phyloP scores from a whole-genome alignment of 1,284 basidiomycete genomes.

The Cutaneotrichosporon sp. region DNA sequence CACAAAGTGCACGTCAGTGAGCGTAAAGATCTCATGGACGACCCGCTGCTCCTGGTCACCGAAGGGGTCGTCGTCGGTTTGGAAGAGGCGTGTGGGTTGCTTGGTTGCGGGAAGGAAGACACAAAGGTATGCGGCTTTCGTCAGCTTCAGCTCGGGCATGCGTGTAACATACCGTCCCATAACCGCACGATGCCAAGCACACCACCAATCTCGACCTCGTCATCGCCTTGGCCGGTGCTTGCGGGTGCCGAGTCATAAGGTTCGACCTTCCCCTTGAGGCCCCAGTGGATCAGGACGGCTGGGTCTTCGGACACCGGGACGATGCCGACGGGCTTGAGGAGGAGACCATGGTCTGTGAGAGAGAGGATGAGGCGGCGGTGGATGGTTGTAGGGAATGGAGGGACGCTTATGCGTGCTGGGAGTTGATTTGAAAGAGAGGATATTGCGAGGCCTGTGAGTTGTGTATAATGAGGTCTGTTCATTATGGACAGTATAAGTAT shows the following conservation, averaged over 20 bases:
- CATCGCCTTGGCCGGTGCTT: constrained; percentile 15
- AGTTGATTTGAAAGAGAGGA: constrained; percentile 27
- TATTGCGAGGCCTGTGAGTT: background rate
- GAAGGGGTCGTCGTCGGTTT: constrained; percentile 27
- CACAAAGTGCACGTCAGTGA: constrained; percentile 43
- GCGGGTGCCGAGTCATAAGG: constrained; percentile 19
- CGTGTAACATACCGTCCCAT: constrained; percentile 48
- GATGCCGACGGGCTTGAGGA: constrained; percentile 29
- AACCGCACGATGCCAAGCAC: constrained; percentile 49
- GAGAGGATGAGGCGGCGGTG: constrained; percentile 39
- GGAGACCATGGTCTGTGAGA: constrained; percentile 33
- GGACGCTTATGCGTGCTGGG: constrained; percentile 45
- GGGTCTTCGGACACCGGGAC: constrained; percentile 11
- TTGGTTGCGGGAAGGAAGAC: constrained; percentile 43
- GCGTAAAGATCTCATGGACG: constrained; percentile 37
- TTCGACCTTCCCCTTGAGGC: constrained; percentile 43
- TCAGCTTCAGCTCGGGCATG: constrained; percentile 18
- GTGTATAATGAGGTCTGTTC: background rate
- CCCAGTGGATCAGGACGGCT: constrained; percentile 42
- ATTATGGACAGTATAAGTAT: background rate
- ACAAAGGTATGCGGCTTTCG: constrained; percentile 48
- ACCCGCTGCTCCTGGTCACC: constrained; percentile 11
- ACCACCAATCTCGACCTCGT: constrained; percentile 45
- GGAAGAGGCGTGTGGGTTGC: constrained; percentile 33
- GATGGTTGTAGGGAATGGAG: constrained; percentile 45